Evolutionary conservation across 2,329 filamentous ascomycete species (phyloP).

Genomic region (Cyphellophora attinorum): DNA sequence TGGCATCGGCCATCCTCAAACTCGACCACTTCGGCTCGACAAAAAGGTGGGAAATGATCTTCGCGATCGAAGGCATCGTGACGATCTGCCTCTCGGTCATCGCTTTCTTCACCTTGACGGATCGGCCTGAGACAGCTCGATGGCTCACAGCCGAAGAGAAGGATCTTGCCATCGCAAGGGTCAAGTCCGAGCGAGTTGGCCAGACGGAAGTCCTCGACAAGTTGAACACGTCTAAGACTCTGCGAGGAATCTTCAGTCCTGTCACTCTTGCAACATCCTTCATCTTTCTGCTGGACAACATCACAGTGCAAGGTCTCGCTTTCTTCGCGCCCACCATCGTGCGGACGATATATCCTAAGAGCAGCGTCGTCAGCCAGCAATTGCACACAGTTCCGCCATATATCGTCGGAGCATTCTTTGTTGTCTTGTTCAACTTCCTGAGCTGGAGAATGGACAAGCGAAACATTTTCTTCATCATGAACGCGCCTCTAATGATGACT

Average conservation of each 20-base stretch:
- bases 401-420: conserved; percentile 57
- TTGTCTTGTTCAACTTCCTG: conserved; percentile 50
- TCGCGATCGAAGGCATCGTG: conserved; percentile 60
- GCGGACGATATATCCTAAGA: conserved; percentile 52
- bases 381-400: conserved; percentile 63
- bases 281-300: conserved; percentile 55
- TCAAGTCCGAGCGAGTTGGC: conserved; percentile 58
- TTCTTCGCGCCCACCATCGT: conserved; percentile 65
- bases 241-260: conserved; percentile 54
- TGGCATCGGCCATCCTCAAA: conserved; percentile 54
- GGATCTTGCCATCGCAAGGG: conserved; percentile 52
- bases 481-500: conserved; percentile 54
- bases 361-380: conserved; percentile 45
- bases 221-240: conserved; percentile 48
- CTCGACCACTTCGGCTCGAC: conserved; percentile 48
- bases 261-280: conserved; percentile 47
- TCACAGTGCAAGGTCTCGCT: conserved; percentile 59
- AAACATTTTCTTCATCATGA: conserved; percentile 50
- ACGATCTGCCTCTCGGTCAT: conserved; percentile 41
- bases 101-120: conserved; percentile 55
- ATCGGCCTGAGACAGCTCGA: conserved; percentile 55
- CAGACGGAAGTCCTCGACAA: conserved; percentile 54
- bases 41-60: conserved; percentile 57
- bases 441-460: conserved; percentile 46
- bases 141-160: conserved; percentile 60